Evolutionary conservation across 805 yeast species (phyloP).

Genomic region (Nakazawaea pomicola): DNA sequence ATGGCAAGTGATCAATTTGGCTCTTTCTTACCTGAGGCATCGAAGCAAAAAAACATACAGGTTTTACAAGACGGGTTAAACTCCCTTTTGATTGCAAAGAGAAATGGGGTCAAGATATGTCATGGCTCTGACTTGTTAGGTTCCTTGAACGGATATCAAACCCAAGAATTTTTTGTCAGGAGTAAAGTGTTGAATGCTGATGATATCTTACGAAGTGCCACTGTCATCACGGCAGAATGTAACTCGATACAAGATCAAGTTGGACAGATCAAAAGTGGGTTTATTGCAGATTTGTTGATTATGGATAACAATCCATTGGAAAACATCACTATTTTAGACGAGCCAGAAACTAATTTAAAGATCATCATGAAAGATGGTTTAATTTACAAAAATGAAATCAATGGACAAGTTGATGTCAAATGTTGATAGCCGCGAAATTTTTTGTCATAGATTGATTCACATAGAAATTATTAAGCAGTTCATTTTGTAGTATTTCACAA

Average conservation of each 20-base stretch:
- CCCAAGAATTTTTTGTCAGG: conserved; percentile 23
- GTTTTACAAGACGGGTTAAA: conserved; percentile 21
- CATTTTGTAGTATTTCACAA: too few species aligned
- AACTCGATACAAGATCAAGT: conserved; percentile 16
- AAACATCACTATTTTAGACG: conserved; percentile 21
- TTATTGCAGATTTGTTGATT: conserved; percentile 22
- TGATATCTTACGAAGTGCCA: conserved; percentile 24
- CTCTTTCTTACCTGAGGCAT: conserved; percentile 17
- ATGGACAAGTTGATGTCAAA: neutral
- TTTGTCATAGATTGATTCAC: neutral
- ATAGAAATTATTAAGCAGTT: neutral
- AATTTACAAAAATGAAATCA: conserved; percentile 13
- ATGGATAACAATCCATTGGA: conserved; percentile 22
- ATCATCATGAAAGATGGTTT: conserved; percentile 23
- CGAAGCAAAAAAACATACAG: conserved; percentile 17
- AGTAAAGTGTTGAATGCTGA: conserved; percentile 19
- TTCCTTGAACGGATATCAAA: conserved; percentile 22
- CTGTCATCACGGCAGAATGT: conserved; percentile 23
- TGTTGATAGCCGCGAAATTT: neutral
- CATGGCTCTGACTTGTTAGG: conserved; percentile 25
- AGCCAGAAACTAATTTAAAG: conserved; percentile 20
- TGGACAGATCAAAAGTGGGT: conserved; percentile 24
- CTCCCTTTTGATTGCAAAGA: conserved; percentile 19
- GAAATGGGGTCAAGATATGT: conserved; percentile 21
- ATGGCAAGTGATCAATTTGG: conserved; percentile 24